Base-by-base conservation (phyloP, 2,329 filamentous ascomycete species). In the Intubia oerlemansii region DNA sequence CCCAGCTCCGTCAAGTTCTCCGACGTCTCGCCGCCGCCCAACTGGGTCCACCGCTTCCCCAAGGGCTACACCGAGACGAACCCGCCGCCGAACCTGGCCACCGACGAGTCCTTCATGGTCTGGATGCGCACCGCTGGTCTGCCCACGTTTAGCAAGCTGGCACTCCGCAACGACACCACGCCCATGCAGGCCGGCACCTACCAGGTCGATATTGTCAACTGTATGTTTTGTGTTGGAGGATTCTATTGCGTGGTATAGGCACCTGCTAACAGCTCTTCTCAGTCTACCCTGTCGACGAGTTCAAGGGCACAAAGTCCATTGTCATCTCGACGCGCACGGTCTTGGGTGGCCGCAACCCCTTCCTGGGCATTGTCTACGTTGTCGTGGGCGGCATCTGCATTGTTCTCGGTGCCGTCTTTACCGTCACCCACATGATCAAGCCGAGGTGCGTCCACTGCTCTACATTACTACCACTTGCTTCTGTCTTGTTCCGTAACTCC, bases 41-140 rank as follows among this genome's bases (percentile, higher is more conserved):
- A 93, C 49, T 98, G 88, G 88, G 47, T 53, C 12, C 44, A 60
- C 10, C 63, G 67, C 33, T 92, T 75, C 39, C 73, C 72, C 6
- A 46, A 73, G 21, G 66, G 64, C 35, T 92, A 92, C 45, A 72
- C 64, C 4, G 48, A 56, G 0, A 52, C 64, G 1, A 60, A 62
- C 29, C 66, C 64, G 2, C 70, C 80, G 14, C 81, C 82, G 0
- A 53, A 88, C 41, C 49, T 95, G 12, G 62, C 73, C 36, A 53
- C 68, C 1, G 73, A 81, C 53, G 77, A 92, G 48, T 69, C 71
- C 24, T 91, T 98, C 49, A 84, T 93, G 53, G 84, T 95, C 14
- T 98, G 88, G 88, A 98, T 98, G 88, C 72, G 88, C 41, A 91
- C 90, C 2, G 88, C 88, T 15, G 88, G 85, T 33, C 55, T 95